Evolutionary conservation across 306 rosid genomes (phyloP).

Genomic region (Purshia tridentata): DNA sequence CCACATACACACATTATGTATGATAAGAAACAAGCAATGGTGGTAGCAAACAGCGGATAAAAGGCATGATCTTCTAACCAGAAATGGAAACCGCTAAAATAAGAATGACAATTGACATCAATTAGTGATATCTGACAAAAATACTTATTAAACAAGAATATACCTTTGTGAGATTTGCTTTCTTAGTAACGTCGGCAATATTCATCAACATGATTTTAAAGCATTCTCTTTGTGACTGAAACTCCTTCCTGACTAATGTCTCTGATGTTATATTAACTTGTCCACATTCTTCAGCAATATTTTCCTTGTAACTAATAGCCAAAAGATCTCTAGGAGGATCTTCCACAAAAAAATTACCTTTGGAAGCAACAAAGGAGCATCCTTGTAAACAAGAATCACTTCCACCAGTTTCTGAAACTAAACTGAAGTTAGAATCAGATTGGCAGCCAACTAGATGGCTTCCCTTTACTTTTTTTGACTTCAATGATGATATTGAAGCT

Average conservation of each 20-base stretch:
- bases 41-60: neutral
- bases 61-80: neutral
- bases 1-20: neutral
- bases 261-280: constrained; percentile 29
- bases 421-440: constrained; percentile 40
- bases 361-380: constrained; percentile 37
- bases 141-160: constrained; percentile 8
- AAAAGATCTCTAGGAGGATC: constrained; percentile 36
- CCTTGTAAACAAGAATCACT: constrained; percentile 37
- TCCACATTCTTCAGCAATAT: constrained; percentile 33
- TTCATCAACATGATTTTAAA: constrained; percentile 84
- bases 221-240: constrained; percentile 38
- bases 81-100: neutral
- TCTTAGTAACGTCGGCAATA: constrained; percentile 74
- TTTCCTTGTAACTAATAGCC: constrained; percentile 13
- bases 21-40: neutral
- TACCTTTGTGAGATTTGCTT: constrained; percentile 67
- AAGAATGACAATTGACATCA: constrained; percentile 3
- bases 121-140: neutral
- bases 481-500: constrained; percentile 76
- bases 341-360: constrained; percentile 24
- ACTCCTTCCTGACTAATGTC: constrained; percentile 38
- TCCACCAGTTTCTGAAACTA: constrained; percentile 38
- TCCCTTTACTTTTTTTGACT: constrained; percentile 89
- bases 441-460: constrained; percentile 50